phyloP scores from a whole-genome alignment of 1,284 basidiomycete species.

The Boletus sp. region DNA sequence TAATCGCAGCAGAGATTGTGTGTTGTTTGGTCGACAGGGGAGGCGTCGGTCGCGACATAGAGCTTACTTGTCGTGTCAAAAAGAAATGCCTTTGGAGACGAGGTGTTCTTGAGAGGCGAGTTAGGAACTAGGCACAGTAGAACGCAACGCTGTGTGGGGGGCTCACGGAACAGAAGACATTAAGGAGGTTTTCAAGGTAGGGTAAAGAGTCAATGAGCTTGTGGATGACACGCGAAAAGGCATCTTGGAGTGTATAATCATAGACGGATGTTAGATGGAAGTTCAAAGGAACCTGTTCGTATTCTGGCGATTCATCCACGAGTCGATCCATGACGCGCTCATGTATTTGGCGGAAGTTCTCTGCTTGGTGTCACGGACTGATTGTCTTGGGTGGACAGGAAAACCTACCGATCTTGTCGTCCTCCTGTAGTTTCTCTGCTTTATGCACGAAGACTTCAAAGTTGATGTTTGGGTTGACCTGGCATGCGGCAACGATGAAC shows the following conservation, averaged over 20 bases:
- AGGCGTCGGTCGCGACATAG: slow-evolving; percentile 90
- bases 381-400: neutral
- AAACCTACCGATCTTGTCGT: slow-evolving; percentile 80
- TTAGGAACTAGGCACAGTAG: neutral
- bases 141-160: neutral
- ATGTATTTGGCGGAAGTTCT: slow-evolving; percentile 86
- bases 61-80: slow-evolving; percentile 86
- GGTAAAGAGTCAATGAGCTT: slow-evolving; percentile 68
- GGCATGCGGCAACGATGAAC: slow-evolving; percentile 70
- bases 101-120: slow-evolving; percentile 61
- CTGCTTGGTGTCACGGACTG: slow-evolving; percentile 38
- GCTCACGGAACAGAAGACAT: slow-evolving; percentile 75
- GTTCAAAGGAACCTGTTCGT: slow-evolving; percentile 67
- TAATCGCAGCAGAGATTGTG: slow-evolving; percentile 91
- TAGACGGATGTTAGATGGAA: slow-evolving; percentile 89
- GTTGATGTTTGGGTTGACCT: slow-evolving; percentile 74
- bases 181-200: slow-evolving; percentile 76
- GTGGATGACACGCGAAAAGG: slow-evolving; percentile 77
- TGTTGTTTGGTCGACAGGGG: slow-evolving; percentile 85
- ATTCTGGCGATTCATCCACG: slow-evolving; percentile 64
- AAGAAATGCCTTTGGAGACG: slow-evolving; percentile 88
- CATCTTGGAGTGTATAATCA: slow-evolving; percentile 84
- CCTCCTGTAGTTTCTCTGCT: slow-evolving; percentile 87
- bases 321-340: slow-evolving; percentile 81
- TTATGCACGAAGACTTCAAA: slow-evolving; percentile 97